A percentile compares a stretch with the other conserved stretches of the same genome.
phyloP scores from a whole-genome alignment of 2,329 filamentous ascomycete genomes.

The Graphilbum fragrans region DNA sequence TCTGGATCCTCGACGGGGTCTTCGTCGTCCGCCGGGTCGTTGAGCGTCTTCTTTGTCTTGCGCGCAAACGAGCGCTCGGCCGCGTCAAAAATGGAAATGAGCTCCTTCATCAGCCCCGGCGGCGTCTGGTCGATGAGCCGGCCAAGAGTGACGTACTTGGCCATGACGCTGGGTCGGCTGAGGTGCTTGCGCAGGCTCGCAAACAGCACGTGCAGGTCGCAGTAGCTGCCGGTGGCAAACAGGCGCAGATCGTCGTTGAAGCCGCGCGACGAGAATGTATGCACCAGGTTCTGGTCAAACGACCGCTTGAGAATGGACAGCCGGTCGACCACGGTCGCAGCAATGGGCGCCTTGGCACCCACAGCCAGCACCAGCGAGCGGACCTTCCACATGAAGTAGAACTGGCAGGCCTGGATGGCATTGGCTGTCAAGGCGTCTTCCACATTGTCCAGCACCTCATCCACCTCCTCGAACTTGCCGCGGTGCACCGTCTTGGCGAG shows the following conservation, averaged over 20 bases:
- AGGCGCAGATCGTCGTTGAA: conserved; percentile 70
- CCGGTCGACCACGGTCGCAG: conserved; percentile 46
- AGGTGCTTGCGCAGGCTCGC: conserved; percentile 52
- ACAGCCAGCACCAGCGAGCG: conserved; percentile 45
- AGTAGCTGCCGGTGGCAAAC: conserved; percentile 60
- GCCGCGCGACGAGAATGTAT: conserved; percentile 53
- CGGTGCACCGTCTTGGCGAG: conserved; percentile 63
- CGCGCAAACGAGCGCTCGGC: conserved; percentile 70
- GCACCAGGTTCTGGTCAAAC: conserved; percentile 52
- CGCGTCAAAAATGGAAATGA: conserved; percentile 66
- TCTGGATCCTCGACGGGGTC: conserved; percentile 56
- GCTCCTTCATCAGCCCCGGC: conserved; percentile 47
- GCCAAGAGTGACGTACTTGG: conserved; percentile 41
- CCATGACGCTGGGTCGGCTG: conserved; percentile 28
- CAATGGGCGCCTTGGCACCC: conserved; percentile 39
- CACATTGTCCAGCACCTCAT: conserved; percentile 59
- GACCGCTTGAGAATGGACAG: conserved; percentile 42
- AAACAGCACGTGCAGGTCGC: conserved; percentile 75
- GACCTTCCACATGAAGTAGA: conserved; percentile 95
- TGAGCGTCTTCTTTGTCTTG: conserved; percentile 48
- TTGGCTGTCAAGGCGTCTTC: conserved; percentile 70
- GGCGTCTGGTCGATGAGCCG: conserved; percentile 59
- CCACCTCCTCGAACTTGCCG: conserved; percentile 55
- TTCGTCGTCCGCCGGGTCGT: conserved; percentile 58
- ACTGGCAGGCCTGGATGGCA: conserved; percentile 63